These are phyloP conservation scores for Talaromyces sp. DNA, from an alignment of 2,329 filamentous ascomycete genomes.

Conservation along the genomic window DNA sequence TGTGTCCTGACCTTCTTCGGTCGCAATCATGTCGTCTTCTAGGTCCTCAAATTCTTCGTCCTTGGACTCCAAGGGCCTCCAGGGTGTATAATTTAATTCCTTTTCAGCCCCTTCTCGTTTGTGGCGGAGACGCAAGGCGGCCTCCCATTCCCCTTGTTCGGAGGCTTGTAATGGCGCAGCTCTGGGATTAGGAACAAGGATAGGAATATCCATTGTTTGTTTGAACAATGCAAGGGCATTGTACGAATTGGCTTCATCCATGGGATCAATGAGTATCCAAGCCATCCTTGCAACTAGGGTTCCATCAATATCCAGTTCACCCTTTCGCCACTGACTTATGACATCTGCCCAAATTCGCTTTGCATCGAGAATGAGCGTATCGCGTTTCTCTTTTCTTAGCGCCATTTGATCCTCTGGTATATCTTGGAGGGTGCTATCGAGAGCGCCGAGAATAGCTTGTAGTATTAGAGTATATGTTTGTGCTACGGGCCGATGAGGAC, in stretches of 20 bases:
- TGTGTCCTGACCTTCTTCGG: conserved; percentile 25
- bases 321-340: conserved; percentile 70
- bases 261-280: conserved; percentile 67
- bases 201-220: conserved; percentile 74
- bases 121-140: conserved; percentile 24
- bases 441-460: conserved; percentile 64
- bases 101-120: not conserved
- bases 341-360: conserved; percentile 80
- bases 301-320: conserved; percentile 71
- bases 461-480: conserved; percentile 81
- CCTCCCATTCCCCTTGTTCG: conserved; percentile 16
- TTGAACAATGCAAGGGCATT: conserved; percentile 74
- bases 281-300: conserved; percentile 78
- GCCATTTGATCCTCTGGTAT: conserved; percentile 33
- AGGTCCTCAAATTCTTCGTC: not conserved
- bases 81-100: conserved; percentile 4
- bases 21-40: not conserved
- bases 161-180: conserved; percentile 11
- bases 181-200: conserved; percentile 31
- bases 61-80: conserved; percentile 22
- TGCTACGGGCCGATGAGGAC: conserved; percentile 63
- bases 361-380: conserved; percentile 60
- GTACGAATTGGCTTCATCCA: conserved; percentile 61
- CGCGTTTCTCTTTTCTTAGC: conserved; percentile 29
- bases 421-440: conserved; percentile 33